Evolutionary conservation across 108 stramenopile genomes (phyloP), one percentile per base, ranked within the genome.

Genomic region (Nitzschia inconspicua): DNA sequence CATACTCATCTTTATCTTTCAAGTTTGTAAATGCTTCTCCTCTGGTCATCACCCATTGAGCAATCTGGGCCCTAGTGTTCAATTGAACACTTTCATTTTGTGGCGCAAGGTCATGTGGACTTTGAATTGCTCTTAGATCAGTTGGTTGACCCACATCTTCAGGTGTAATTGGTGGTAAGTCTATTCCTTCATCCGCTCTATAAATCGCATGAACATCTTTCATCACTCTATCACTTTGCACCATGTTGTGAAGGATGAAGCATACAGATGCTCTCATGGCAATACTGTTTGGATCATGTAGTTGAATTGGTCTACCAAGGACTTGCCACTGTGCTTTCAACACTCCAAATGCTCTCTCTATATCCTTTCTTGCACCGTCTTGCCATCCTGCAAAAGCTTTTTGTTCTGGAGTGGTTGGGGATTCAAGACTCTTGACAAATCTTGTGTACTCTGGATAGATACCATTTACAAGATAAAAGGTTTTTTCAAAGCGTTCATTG

Each of bases 401-500:
- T 6, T 14, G 6, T 6, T 19, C 20, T 46, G n/a, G 13, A 46
- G n/a, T 18, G 16, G 8, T 46, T 6, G 44, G 44, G 16, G 6
- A 7, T n/a, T 6, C 6, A 6, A 16, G 6, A 18, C 11, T 6
- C 20, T 46, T 9, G 6, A 8, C 7, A 46, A 46, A 46, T 8
- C n/a, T 9, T 46, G 44, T 6, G 18, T 6, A n/a, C 5, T 8
- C 6, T 46, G 44, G 44, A 19, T 46, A 46, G 44, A 46, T 46
- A 46, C 44, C 44, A 46, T 46, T 19, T 19, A 18, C 44, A 6
- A 46, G 16, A 6, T 6, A 46, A 18, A 19, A 46, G 6, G n/a
- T 14, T 6, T 16, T 14, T 4, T 58, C 29, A 19, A 75, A 68
- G 1, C 11, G 20, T 41, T 60, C 46, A 18, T 29, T 14, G n/a